Conservation (phyloP, 1,139 yeast genomes). For the Nakaseomyces sp. region DNA sequence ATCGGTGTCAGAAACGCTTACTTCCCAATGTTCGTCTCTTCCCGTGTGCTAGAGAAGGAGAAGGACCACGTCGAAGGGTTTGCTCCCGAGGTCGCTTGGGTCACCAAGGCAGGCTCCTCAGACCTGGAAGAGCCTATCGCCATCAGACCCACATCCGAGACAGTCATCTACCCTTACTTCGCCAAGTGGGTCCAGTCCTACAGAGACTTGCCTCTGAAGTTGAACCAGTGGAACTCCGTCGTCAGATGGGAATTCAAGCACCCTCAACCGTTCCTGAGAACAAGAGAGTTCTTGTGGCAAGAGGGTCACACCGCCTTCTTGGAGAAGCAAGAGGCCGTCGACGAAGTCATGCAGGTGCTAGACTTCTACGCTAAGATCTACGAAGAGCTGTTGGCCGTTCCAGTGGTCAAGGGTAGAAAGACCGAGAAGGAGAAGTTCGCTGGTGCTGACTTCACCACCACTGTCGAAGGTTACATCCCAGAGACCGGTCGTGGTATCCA, state of each 20-base stretch:
- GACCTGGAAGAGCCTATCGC: constrained; percentile 98
- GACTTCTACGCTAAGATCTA: constrained; percentile 80
- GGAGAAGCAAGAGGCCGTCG: constrained; percentile 66
- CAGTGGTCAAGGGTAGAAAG: constrained; percentile 90
- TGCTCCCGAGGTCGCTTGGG: constrained; percentile 99
- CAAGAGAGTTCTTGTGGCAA: constrained; percentile 99
- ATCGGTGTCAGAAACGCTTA: constrained; percentile 92
- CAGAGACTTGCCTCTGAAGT: constrained; percentile 90
- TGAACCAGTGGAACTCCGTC: constrained; percentile 99
- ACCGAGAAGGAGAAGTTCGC: constrained; percentile 98
- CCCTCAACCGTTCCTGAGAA: constrained; percentile 98
- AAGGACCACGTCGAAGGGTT: constrained; percentile 98
- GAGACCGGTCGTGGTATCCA: constrained; percentile 99
- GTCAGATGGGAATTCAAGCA: constrained; percentile 99
- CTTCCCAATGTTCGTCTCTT: constrained; percentile 97
- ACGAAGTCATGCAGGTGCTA: constrained; percentile 79
- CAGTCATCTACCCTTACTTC: constrained; percentile 99
- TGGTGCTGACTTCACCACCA: constrained; percentile 92
- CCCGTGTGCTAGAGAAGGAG: constrained; percentile 87
- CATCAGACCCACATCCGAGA: constrained; percentile 97
- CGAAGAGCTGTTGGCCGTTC: constrained; percentile 90
- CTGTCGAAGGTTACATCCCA: constrained; percentile 94
- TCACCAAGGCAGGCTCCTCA: constrained; percentile 87
- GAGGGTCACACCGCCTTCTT: constrained; percentile 99
- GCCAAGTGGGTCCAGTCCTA: constrained; percentile 98